Evolutionary conservation across 192 early-diverging fungal species (phyloP).

Genomic region (Umbelopsis sp.): DNA sequence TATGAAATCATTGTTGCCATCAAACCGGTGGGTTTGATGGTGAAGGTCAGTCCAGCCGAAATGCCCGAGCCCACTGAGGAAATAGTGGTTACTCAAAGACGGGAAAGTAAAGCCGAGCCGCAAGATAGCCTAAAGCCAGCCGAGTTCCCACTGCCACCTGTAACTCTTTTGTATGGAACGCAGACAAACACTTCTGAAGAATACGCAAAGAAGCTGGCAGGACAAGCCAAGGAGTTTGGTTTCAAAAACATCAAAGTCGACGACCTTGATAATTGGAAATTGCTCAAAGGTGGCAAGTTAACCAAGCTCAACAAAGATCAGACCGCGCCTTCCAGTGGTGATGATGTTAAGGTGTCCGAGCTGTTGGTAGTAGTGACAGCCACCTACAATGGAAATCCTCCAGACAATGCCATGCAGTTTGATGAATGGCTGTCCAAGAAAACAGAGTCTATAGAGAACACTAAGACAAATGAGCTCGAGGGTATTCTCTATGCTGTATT

Average conservation of each 20-base stretch:
- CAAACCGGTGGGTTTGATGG: conserved; percentile 42
- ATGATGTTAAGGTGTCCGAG: conserved; percentile 21
- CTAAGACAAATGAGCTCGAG: conserved; percentile 31
- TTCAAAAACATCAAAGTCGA: conserved; percentile 32
- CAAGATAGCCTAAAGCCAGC: not conserved
- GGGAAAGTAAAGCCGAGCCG: conserved; percentile 1
- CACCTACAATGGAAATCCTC: conserved; percentile 48
- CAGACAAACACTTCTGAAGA: conserved; percentile 59
- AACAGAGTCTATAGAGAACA: conserved; percentile 19
- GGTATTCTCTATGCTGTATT: conserved; percentile 56
- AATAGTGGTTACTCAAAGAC: not conserved
- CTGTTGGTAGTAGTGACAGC: conserved; percentile 37
- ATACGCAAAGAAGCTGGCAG: conserved; percentile 48
- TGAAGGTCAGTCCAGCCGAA: conserved; percentile 27
- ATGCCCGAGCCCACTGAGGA: conserved; percentile 19
- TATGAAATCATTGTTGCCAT: conserved; percentile 25
- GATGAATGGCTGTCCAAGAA: conserved; percentile 31
- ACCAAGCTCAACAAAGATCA: not conserved
- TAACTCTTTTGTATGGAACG: conserved; percentile 54
- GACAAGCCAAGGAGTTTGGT: conserved; percentile 42
- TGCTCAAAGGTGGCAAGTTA: conserved; percentile 29
- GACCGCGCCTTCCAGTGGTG: not conserved
- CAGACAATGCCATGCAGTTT: conserved; percentile 51
- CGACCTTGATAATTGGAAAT: conserved; percentile 47
- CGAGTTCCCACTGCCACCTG: conserved; percentile 32